Conservation (phyloP, 2,329 filamentous ascomycete species). For the Tolypocladium nubicola region DNA sequence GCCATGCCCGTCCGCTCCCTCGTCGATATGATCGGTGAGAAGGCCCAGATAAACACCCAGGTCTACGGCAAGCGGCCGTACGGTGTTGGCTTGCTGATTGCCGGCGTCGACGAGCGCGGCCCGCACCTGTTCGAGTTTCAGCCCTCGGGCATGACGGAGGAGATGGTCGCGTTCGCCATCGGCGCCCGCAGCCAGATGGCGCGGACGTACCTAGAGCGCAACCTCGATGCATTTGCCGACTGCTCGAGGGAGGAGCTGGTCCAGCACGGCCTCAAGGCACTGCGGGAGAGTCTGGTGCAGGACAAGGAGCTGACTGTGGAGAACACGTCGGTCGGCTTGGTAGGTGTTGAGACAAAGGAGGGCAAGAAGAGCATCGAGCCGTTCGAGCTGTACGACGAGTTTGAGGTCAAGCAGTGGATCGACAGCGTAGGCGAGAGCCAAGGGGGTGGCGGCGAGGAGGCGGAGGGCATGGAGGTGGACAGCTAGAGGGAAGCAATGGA, state of each 20-base stretch:
- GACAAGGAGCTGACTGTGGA: conserved; percentile 96
- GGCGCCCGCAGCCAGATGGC: conserved; percentile 96
- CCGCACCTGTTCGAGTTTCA: conserved; percentile 98
- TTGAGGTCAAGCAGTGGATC: conserved; percentile 77
- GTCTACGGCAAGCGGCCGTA: conserved; percentile 95
- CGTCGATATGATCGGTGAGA: conserved; percentile 85
- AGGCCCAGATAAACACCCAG: conserved; percentile 96
- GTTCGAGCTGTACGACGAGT: conserved; percentile 85
- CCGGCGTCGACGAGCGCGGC: conserved; percentile 86
- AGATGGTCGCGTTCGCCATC: conserved; percentile 95
- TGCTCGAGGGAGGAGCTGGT: conserved; percentile 77
- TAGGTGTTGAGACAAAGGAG: conserved; percentile 46
- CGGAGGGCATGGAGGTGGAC: conserved; percentile 23
- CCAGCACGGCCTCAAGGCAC: conserved; percentile 75
- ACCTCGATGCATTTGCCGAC: conserved; percentile 72
- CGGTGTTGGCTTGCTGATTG: conserved; percentile 85
- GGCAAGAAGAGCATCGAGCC: conserved; percentile 55
- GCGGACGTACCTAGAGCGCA: conserved; percentile 87
- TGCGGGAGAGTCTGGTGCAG: conserved; percentile 93
- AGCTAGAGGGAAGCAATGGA: conserved; percentile 13
- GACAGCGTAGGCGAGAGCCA: conserved; percentile 55
- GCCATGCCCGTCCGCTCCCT: conserved; percentile 84
- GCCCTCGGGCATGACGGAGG: conserved; percentile 88
- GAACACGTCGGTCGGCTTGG: conserved; percentile 86
- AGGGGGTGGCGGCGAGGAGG: conserved; percentile 28